Evolutionary conservation across 805 yeast genomes (phyloP).

Genomic region (Pichia thaimueangensis): DNA sequence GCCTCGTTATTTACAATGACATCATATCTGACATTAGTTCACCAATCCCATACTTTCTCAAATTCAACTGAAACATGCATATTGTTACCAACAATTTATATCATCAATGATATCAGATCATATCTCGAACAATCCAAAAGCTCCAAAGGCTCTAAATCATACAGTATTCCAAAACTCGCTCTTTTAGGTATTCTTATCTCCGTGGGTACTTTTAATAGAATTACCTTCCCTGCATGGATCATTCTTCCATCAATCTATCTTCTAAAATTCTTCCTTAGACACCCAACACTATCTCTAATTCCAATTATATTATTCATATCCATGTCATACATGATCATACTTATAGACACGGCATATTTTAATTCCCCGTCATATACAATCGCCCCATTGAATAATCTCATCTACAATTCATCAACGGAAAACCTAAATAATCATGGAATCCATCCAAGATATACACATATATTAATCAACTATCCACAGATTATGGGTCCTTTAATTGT

Average conservation of each 20-base stretch:
- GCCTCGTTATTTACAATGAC: constrained; percentile 46
- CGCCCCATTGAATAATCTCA: constrained; percentile 71
- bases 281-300: constrained; percentile 30
- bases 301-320: constrained; percentile 33
- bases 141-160: neutral
- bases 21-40: constrained; percentile 66
- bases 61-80: constrained; percentile 71
- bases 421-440: constrained; percentile 78
- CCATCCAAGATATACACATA: constrained; percentile 72
- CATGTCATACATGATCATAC: constrained; percentile 34
- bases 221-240: constrained; percentile 75
- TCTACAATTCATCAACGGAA: constrained; percentile 53
- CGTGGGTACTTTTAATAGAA: constrained; percentile 76
- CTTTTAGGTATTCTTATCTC: constrained; percentile 46
- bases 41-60: constrained; percentile 86
- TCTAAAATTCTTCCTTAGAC: constrained; percentile 33
- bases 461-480: constrained; percentile 70
- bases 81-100: constrained; percentile 42
- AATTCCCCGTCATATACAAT: constrained; percentile 34
- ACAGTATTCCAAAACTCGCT: constrained; percentile 16
- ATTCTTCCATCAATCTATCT: constrained; percentile 52
- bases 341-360: constrained; percentile 45
- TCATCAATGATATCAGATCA: constrained; percentile 35
- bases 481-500: constrained; percentile 69
- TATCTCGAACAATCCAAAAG: constrained; percentile 14